phyloP scores from a whole-genome alignment of 75 land plant species.

The Selaginella moellendorffii region DNA sequence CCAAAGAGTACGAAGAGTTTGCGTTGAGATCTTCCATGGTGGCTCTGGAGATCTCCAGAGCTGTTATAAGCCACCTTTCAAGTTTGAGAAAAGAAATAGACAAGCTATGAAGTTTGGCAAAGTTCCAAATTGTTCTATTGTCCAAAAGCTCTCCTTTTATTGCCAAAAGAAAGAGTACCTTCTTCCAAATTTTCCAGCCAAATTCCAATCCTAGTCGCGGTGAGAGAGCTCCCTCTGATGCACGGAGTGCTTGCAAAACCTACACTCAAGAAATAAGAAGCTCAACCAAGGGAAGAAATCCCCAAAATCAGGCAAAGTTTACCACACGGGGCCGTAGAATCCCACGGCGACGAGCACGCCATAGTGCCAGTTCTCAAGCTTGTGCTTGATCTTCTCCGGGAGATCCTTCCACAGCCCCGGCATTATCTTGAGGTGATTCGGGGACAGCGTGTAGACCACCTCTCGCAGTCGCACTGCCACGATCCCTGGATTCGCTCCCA shows the following conservation, averaged over 20 bases:
- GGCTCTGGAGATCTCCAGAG: no score
- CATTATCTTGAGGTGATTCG: background rate
- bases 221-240: background rate
- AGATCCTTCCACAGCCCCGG: background rate
- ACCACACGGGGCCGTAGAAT: background rate
- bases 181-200: background rate
- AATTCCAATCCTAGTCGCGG: background rate
- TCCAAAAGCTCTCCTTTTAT: no score
- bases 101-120: no score
- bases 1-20: no score
- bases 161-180: no score
- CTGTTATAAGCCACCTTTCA: no score
- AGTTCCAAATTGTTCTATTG: no score
- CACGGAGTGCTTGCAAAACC: background rate
- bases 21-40: no score
- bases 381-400: background rate
- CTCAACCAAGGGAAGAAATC: background rate
- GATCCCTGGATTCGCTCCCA: background rate
- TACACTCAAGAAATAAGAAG: background rate
- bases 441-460: background rate
- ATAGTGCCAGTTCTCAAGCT: background rate
- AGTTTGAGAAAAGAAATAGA: no score
- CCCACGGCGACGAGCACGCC: background rate
- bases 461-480: background rate
- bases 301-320: background rate